Percentiles rank a stretch among this genome's conserved stretches.
These are phyloP conservation scores for Pythium aquatile DNA, from an alignment of 352 stramenopile species.

Conservation along the genomic window DNA sequence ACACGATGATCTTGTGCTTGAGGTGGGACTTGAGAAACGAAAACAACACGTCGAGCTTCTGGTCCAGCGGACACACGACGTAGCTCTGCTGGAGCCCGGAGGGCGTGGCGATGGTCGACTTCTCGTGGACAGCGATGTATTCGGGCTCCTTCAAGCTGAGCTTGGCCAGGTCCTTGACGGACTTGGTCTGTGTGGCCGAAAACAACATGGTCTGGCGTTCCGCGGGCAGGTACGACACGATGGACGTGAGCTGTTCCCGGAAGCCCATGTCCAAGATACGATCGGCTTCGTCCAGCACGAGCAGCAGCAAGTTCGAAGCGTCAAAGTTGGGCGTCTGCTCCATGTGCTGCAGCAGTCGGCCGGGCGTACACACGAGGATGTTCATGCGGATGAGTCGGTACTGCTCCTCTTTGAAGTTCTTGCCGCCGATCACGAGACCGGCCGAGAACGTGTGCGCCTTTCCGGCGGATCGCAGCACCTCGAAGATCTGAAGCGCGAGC, in stretches of 20 bases:
- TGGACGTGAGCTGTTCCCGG: constrained; percentile 96
- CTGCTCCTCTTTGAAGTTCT: constrained; percentile 95
- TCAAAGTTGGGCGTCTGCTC: constrained; percentile 98
- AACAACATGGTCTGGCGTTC: constrained; percentile 97
- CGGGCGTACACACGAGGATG: constrained; percentile 97
- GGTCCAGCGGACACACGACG: constrained; percentile 92
- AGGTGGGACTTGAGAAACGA: constrained; percentile 99
- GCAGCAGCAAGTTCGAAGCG: constrained; percentile 90
- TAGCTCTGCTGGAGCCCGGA: constrained; percentile 94
- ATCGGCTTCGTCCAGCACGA: constrained; percentile 99
- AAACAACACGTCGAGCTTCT: constrained; percentile 98
- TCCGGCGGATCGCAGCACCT: constrained; percentile 95
- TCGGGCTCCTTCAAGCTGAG: constrained; percentile 94
- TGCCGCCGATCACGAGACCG: constrained; percentile 96
- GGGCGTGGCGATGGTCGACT: constrained; percentile 89
- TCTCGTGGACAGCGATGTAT: constrained; percentile 97
- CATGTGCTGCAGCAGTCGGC: constrained; percentile 97
- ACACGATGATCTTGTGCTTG: constrained; percentile 98
- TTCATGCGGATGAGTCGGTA: constrained; percentile 94
- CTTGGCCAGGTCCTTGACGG: constrained; percentile 95
- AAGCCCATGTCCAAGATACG: constrained; percentile 99
- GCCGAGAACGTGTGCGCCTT: constrained; percentile 96
- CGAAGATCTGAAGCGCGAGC: constrained; percentile 99
- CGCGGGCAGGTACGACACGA: constrained; percentile 95
- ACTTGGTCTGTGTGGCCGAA: constrained; percentile 97